Evolutionary conservation across 805 yeast species (phyloP).

Genomic region (Spathaspora hagerdaliae): DNA sequence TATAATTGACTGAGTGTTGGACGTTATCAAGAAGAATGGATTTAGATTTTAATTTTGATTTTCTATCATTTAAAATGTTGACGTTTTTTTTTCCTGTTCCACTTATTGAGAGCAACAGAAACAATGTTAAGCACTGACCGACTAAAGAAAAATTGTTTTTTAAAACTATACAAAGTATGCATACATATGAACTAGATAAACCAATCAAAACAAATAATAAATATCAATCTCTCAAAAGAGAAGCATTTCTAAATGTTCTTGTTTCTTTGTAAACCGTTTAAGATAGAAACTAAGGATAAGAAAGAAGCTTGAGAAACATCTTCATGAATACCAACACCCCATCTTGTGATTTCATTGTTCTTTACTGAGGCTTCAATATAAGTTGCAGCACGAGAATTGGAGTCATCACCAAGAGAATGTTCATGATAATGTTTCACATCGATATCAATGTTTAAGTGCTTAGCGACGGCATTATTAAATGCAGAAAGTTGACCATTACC

Average conservation of each 20-base stretch:
- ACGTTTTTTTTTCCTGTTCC: too few relatives aligned
- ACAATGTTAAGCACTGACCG: too few relatives aligned
- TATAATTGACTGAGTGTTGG: too few relatives aligned
- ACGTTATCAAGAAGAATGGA: too few relatives aligned
- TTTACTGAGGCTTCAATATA: conserved; percentile 42
- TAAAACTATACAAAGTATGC: too few relatives aligned
- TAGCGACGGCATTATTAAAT: conserved; percentile 57
- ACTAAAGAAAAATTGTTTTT: too few relatives aligned
- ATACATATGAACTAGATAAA: too few relatives aligned
- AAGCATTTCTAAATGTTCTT: conserved; percentile 1
- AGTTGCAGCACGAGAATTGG: conserved; percentile 73
- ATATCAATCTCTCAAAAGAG: neutral
- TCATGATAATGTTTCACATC: conserved; percentile 72
- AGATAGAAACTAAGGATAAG: conserved; percentile 60
- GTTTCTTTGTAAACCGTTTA: conserved; percentile 42
- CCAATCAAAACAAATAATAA: too few relatives aligned
- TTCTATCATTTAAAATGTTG: too few relatives aligned
- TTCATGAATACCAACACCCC: conserved; percentile 94
- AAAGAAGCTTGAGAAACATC: conserved; percentile 87
- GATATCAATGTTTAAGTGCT: conserved; percentile 43
- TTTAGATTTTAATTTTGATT: too few relatives aligned
- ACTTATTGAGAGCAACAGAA: too few relatives aligned
- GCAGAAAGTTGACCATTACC: conserved; percentile 88
- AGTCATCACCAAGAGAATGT: conserved; percentile 74
- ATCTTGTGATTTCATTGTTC: conserved; percentile 39